Evolutionary conservation across 2,329 filamentous ascomycete species (phyloP).

Genomic region (Fusarium duplospermum): DNA sequence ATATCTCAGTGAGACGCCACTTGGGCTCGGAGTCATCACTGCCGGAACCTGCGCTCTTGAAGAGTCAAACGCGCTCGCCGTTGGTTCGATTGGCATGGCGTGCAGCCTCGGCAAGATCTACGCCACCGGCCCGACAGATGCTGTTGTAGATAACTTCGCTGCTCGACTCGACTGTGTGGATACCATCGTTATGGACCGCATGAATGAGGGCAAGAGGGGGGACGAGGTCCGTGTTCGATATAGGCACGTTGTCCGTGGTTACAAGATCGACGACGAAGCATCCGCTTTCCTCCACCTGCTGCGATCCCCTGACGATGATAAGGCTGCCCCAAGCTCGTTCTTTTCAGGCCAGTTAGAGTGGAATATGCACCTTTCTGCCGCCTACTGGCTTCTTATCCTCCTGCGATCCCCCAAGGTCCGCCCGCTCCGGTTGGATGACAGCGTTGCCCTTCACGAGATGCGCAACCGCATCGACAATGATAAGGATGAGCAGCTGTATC

Average conservation of each 20-base stretch:
- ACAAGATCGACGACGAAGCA: background rate
- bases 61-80: constrained; percentile 9
- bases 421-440: background rate
- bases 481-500: background rate
- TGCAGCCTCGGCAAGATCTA: background rate
- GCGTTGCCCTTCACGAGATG: background rate
- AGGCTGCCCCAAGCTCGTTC: background rate
- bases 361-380: background rate
- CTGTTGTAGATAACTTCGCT: background rate
- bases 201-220: background rate
- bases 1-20: constrained; percentile 18
- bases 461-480: background rate
- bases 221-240: background rate
- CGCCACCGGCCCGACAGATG: background rate
- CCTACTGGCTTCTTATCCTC: background rate
- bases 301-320: background rate
- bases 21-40: constrained; percentile 19
- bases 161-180: background rate
- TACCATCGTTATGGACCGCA: background rate
- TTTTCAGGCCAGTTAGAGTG: background rate
- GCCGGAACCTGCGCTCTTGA: constrained; percentile 11
- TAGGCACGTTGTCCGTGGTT: background rate
- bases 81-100: background rate
- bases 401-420: background rate
- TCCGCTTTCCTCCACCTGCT: background rate